Base-by-base conservation (phyloP, 139 green algal genomes). In the Diplosphaera chodatii region DNA sequence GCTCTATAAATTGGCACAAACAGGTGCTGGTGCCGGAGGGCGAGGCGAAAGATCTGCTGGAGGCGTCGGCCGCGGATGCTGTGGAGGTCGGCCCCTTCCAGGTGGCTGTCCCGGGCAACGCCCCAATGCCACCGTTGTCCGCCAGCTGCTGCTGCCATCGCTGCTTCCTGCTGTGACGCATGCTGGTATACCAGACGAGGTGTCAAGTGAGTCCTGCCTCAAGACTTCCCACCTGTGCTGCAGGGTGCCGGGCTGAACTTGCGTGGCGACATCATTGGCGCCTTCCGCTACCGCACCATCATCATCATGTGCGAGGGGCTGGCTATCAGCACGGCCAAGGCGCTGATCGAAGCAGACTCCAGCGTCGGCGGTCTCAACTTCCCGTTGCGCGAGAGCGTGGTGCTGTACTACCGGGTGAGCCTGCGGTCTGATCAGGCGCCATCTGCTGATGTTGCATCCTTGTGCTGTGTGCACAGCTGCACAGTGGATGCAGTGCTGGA, bases 401-500 rank as follows among this genome's bases (percentile, higher is more conserved):
- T 78, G 32, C 71, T 94, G 55, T 96, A 94, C 77, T 96, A 94
- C 81, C 78, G 82, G 76, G 89, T 92, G 65, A 30, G 70, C n/a
- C n/a, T n/a, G n/a, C n/a, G n/a, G n/a, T n/a, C n/a, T n/a, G n/a
- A n/a, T n/a, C n/a, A n/a, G n/a, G n/a, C n/a, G n/a, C n/a, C n/a
- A n/a, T n/a, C n/a, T n/a, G n/a, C n/a, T 3, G 3, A 23, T 59
- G 3, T 25, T 3, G 32, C n/a, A 63, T 28, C 6, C 66, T 40
- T 63, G 34, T 71, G 25, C 33, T 27, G 2, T 40, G 37, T 48
- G n/a, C n/a, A n/a, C n/a, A n/a, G n/a, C n/a, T n/a, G n/a, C n/a
- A n/a, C n/a, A n/a, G n/a, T n/a, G n/a, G n/a, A n/a, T n/a, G n/a
- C n/a, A n/a, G n/a, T n/a, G n/a, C n/a, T n/a, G n/a, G n/a, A n/a